Conservation (phyloP, 73 alveolate genomes). For the Effrenium voratum region DNA sequence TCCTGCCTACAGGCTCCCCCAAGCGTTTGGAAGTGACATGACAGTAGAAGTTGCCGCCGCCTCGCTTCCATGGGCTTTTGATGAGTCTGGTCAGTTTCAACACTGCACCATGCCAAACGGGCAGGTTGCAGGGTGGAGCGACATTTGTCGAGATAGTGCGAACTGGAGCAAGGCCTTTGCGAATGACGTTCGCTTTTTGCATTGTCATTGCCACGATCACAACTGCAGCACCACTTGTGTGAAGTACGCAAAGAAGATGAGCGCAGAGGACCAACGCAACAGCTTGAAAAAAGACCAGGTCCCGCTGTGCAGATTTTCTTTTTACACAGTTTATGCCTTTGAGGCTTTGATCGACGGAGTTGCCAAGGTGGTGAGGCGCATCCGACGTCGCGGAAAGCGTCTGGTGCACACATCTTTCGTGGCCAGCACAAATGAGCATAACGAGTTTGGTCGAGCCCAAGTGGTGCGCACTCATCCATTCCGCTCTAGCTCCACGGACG, state of each 20-base stretch:
- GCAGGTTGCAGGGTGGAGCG: not conserved
- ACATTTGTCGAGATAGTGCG: not conserved
- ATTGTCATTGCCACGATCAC: not conserved
- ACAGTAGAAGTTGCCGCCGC: not conserved
- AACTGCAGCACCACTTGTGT: not conserved
- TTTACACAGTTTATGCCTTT: not conserved
- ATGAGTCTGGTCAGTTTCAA: not conserved
- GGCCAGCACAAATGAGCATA: not conserved
- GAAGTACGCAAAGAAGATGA: not conserved
- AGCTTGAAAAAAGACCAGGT: not conserved
- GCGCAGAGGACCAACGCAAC: not conserved
- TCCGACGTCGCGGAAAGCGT: conserved; percentile 7
- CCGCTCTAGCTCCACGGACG: not conserved
- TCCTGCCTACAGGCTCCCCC: not conserved
- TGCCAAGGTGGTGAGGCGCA: not conserved
- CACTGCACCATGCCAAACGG: not conserved
- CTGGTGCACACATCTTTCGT: not conserved
- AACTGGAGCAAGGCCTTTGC: not conserved
- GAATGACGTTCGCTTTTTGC: not conserved
- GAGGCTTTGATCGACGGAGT: not conserved
- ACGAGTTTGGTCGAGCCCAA: not conserved
- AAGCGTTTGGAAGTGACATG: too few species aligned
- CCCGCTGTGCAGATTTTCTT: not conserved
- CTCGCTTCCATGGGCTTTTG: not conserved
- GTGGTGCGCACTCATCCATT: not conserved